Base-by-base conservation (phyloP, 2,329 filamentous ascomycete genomes). In the Talaromyces rugulosus region DNA sequence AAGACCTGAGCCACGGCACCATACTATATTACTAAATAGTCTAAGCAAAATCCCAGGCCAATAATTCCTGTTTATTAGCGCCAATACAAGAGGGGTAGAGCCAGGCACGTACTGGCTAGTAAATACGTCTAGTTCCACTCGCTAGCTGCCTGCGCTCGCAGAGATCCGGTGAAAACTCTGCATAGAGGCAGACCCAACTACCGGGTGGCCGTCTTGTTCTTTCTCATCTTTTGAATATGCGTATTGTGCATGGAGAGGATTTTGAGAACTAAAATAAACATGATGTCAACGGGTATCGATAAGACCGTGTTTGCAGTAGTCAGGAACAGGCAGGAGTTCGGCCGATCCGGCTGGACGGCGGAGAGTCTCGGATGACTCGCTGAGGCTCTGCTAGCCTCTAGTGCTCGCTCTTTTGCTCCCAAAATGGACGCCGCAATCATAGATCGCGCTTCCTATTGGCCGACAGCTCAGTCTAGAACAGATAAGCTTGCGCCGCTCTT, bases 311-410 rank as follows among this genome's bases (percentile, higher is more conserved):
- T 33, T 33, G 8, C 33, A 40, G 40, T 50, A 23, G 44, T 28
- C 52, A 51, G 44, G 28, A 51, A 51, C 18, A 58, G 56, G 44
- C 47, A 58, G 44, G 11, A 14, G 18, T 50, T 50, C 44, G 47
- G 56, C n/a, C 36, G 56, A 58, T 58, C 56, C 56, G 56, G 56
- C 34, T 60, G 58, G 28, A 6, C 31, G 31, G 31, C 31, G 31
- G 31, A 33, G n/a, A n/a, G n/a, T 23, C 23, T 23, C 23, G 23
- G 23, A 23, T n/a, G 58, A 52, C 58, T 60, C 58, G 53, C 34
- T 30, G 31, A 50, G 27, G 47, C 31, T 54, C 56, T 47, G 50
- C 56, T 28, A 23, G 34, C 14, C n/a, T 23, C 56, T 58, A 14
- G 7, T 1, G 31, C 27, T 36, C 40, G 47, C 34, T 23, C 18